These are phyloP conservation scores for Magnusiomyces sp. DNA, from an alignment of 1,139 yeast species.

Conservation along the genomic window DNA sequence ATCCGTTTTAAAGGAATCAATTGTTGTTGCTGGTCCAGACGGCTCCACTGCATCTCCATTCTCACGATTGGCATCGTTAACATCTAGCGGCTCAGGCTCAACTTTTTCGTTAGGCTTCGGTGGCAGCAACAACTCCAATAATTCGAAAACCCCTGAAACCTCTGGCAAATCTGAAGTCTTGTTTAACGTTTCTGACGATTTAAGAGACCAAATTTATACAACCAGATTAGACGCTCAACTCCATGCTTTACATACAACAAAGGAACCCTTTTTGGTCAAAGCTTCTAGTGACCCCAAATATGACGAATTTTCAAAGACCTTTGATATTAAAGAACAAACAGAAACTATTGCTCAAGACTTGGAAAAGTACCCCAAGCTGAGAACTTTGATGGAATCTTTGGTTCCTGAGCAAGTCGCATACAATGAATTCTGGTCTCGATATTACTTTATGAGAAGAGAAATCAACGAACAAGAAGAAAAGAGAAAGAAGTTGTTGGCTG, in stretches of 20 bases:
- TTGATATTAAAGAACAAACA: slow-evolving; percentile 45
- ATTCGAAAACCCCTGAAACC: slow-evolving; percentile 15
- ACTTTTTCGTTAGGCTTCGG: too few species aligned
- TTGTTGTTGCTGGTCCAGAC: slow-evolving; percentile 35
- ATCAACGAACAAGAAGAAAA: slow-evolving; percentile 57
- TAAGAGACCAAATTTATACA: slow-evolving; percentile 36
- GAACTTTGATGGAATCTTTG: slow-evolving; percentile 49
- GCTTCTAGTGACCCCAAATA: slow-evolving; percentile 30
- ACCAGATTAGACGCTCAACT: slow-evolving; percentile 54
- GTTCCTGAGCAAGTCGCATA: slow-evolving; percentile 50
- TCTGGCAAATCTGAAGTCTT: slow-evolving; percentile 34
- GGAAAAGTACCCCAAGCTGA: slow-evolving; percentile 45
- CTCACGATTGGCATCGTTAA: slow-evolving; percentile 12
- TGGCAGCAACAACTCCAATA: not conserved
- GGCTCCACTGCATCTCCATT: slow-evolving; percentile 8
- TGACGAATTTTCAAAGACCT: slow-evolving; percentile 28
- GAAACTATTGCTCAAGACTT: slow-evolving; percentile 45
- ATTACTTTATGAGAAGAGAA: slow-evolving; percentile 48
- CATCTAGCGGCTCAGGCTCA: slow-evolving; percentile 12
- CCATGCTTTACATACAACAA: slow-evolving; percentile 42
- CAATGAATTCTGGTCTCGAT: slow-evolving; percentile 66
- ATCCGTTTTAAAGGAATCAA: slow-evolving; percentile 47
- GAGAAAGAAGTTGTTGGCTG: slow-evolving; percentile 52
- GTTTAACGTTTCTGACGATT: slow-evolving; percentile 38
- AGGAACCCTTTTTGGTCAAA: slow-evolving; percentile 35